Base-by-base conservation (phyloP, 176 grass and related monocot genomes). In the Thalia dealbata region DNA sequence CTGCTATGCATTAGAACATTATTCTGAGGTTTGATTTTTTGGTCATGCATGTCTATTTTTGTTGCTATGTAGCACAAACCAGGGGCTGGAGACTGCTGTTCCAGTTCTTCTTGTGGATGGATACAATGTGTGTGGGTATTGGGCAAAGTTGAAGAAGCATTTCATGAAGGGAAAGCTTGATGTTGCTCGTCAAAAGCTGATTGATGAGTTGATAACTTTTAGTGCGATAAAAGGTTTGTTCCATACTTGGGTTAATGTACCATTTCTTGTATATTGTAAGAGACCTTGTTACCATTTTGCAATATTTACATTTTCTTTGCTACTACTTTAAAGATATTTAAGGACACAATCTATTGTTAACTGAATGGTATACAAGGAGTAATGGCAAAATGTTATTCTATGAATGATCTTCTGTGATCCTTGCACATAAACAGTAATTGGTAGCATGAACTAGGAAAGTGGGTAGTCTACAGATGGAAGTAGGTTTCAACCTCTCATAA, bases 111-210 rank as follows among this genome's bases (percentile, higher is more conserved):
- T 97, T 68, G 87, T 97, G 25, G 93, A 97, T 6, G 93, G 89
- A 56, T 97, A 97, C 81, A 97, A 97, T 43, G 82, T 97, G 70
- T 92, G 93, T 77, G 93, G 93, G 43, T 83, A 90, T 52, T 97
- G 93, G 93, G 84, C 83, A 71, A 92, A 92, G 73, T 78, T 97
- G 74, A 97, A 92, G 76, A 79, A 79, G 14, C 83, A 97, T 81
- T 97, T 97, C 79, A 81, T 82, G 63, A 89, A 77, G 18, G 93
- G 93, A 55, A 97, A 83, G 52, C 89, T 90, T 73, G 86, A 89
- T 74, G 84, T 84, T 81, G 93, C 93, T 61, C 88, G 93, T 63
- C 82, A 86, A 51, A 97, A 81, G 62, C 87, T 97, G 71, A 86
- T 97, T 48, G 84, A 90, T 84, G 85, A 87, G 43, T 68, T 96